Evolutionary conservation across 1,284 basidiomycete species (phyloP).

Genomic region (Cutaneotrichosporon mucoides): DNA sequence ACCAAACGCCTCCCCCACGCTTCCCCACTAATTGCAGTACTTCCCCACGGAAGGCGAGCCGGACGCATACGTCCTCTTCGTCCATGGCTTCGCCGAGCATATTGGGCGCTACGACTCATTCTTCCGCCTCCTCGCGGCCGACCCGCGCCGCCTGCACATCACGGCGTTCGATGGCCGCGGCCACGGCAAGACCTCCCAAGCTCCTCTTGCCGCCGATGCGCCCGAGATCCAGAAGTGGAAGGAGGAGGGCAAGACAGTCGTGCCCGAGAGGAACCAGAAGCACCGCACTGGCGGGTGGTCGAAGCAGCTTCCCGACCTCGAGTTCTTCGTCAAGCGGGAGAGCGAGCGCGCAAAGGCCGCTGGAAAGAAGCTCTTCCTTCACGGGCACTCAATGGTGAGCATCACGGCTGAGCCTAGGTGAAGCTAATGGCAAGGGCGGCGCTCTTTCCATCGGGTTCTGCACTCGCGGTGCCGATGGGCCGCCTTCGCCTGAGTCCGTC

Average conservation of each 20-base stretch:
- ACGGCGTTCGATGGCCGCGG: slow-evolving; percentile 76
- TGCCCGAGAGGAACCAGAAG: slow-evolving; percentile 32
- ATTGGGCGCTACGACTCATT: slow-evolving; percentile 68
- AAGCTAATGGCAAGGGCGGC: slow-evolving; percentile 30
- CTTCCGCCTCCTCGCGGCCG: slow-evolving; percentile 53
- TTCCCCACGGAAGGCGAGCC: slow-evolving; percentile 38
- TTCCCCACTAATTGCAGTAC: slow-evolving; percentile 20
- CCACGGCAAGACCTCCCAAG: slow-evolving; percentile 67
- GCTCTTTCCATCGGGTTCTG: slow-evolving; percentile 39
- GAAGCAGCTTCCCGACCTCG: slow-evolving; percentile 40
- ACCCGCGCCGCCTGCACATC: slow-evolving; percentile 36
- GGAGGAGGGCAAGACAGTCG: slow-evolving; percentile 32
- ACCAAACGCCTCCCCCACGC: neutral
- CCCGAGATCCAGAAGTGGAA: slow-evolving; percentile 34
- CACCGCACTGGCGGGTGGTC: slow-evolving; percentile 45
- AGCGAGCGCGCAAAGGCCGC: slow-evolving; percentile 14
- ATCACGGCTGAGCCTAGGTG: neutral
- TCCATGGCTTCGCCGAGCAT: slow-evolving; percentile 69
- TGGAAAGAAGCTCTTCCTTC: slow-evolving; percentile 42
- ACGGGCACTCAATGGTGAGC: slow-evolving; percentile 44
- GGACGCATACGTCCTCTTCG: slow-evolving; percentile 67
- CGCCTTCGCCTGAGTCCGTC: slow-evolving; percentile 41
- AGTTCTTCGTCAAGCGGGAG: slow-evolving; percentile 38
- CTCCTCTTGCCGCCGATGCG: slow-evolving; percentile 24
- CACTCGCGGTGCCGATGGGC: slow-evolving; percentile 22